Conservation (phyloP, 768 basidiomycete genomes). For the Imleria badia region DNA sequence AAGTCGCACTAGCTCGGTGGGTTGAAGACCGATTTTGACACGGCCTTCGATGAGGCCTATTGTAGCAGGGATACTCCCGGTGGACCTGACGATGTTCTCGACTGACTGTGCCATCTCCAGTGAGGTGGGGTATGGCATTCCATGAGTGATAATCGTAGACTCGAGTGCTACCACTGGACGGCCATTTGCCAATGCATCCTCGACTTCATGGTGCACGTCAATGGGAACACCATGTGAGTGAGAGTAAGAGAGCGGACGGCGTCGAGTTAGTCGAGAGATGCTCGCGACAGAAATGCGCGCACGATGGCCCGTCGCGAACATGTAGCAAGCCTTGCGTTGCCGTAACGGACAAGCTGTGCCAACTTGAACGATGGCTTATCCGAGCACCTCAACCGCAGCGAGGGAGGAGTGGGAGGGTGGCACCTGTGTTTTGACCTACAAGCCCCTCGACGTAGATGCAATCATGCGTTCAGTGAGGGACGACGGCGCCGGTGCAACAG, state of each 20-base stretch:
- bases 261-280: conserved; percentile 4
- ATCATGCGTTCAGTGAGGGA: conserved; percentile 65
- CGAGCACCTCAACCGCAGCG: conserved; percentile 27
- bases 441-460: conserved; percentile 50
- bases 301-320: conserved; percentile 14
- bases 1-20: conserved; percentile 63
- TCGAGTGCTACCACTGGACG: conserved; percentile 87
- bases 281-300: neutral
- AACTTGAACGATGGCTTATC: conserved; percentile 19
- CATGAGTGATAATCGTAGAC: conserved; percentile 90
- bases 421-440: conserved; percentile 56
- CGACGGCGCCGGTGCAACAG: conserved; percentile 67
- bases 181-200: conserved; percentile 66
- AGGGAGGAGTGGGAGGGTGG: conserved; percentile 24
- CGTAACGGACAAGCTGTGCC: neutral
- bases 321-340: neutral
- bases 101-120: conserved; percentile 67
- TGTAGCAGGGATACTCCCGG: conserved; percentile 85
- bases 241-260: conserved; percentile 1
- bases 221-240: conserved; percentile 34
- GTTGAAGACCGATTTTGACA: conserved; percentile 80
- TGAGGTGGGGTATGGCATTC: conserved; percentile 82
- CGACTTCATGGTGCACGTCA: conserved; percentile 81
- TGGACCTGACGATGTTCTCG: conserved; percentile 69
- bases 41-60: conserved; percentile 82